phyloP scores from a whole-genome alignment of 2,329 filamentous ascomycete genomes.

The Trichoderma koningiopsis region DNA sequence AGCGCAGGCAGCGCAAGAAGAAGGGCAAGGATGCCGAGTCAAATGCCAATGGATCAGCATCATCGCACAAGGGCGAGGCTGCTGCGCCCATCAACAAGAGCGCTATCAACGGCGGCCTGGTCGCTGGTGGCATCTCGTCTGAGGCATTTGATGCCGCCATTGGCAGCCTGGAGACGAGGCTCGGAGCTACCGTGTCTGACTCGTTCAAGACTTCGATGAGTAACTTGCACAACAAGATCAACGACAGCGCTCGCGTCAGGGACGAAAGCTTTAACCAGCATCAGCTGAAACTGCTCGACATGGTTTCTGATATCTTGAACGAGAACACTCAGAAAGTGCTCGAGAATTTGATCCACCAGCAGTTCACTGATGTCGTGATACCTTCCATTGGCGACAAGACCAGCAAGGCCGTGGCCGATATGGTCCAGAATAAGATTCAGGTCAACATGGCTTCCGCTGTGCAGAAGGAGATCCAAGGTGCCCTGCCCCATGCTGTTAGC shows the following conservation, averaged over 20 bases:
- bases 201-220: constrained; percentile 59
- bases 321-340: constrained; percentile 71
- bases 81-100: constrained; percentile 38
- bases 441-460: constrained; percentile 66
- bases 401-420: constrained; percentile 68
- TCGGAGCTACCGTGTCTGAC: constrained; percentile 52
- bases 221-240: constrained; percentile 63
- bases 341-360: constrained; percentile 71
- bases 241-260: constrained; percentile 62
- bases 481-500: constrained; percentile 64
- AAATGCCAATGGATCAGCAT: constrained; percentile 43
- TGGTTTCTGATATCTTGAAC: constrained; percentile 62
- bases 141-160: constrained; percentile 59
- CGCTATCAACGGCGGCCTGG: constrained; percentile 29
- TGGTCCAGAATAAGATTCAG: constrained; percentile 69
- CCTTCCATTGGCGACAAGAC: constrained; percentile 72
- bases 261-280: constrained; percentile 56
- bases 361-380: constrained; percentile 74
- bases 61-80: constrained; percentile 35
- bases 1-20: constrained; percentile 67
- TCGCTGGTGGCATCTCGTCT: constrained; percentile 39
- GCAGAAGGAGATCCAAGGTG: constrained; percentile 71
- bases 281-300: constrained; percentile 57
- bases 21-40: constrained; percentile 61
- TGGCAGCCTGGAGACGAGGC: constrained; percentile 54